These are phyloP conservation scores for Diaporthe vexans DNA, from an alignment of 2,329 filamentous ascomycete genomes.

Conservation along the genomic window DNA sequence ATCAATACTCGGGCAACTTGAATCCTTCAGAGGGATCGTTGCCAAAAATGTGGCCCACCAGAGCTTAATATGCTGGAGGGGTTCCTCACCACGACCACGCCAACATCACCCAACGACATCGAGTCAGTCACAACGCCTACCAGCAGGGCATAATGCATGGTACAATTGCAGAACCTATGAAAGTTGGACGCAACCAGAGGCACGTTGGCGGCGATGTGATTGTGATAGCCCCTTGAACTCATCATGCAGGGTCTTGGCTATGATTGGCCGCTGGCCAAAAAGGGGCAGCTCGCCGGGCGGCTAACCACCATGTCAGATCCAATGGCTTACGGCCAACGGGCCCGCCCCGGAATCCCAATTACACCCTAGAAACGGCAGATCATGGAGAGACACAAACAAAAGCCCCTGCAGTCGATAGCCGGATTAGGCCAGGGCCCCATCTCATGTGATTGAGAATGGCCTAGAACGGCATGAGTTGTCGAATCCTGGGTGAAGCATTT, in stretches of 20 bases:
- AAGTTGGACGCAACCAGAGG: neutral
- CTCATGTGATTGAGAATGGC: neutral
- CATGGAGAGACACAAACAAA: neutral
- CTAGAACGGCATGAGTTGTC: neutral
- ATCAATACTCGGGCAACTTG: neutral
- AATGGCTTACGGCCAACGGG: constrained; percentile 8
- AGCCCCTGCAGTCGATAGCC: neutral
- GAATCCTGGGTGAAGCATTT: neutral
- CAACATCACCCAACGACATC: neutral
- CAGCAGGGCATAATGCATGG: neutral
- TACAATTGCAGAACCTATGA: neutral
- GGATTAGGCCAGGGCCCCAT: neutral
- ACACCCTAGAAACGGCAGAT: neutral
- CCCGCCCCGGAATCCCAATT: constrained; percentile 16
- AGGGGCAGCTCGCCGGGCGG: constrained; percentile 29
- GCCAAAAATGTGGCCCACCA: neutral
- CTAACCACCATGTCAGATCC: constrained; percentile 11
- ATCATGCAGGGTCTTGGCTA: neutral
- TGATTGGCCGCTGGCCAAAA: constrained; percentile 21
- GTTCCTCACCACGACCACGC: neutral
- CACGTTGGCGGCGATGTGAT: constrained; percentile 32
- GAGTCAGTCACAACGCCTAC: constrained; percentile 10
- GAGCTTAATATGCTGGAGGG: neutral
- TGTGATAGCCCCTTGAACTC: constrained; percentile 32
- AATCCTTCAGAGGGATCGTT: neutral